Evolutionary conservation across 495 filamentous ascomycete genomes (phyloP).

Genomic region (Glutinoglossum americanum): DNA sequence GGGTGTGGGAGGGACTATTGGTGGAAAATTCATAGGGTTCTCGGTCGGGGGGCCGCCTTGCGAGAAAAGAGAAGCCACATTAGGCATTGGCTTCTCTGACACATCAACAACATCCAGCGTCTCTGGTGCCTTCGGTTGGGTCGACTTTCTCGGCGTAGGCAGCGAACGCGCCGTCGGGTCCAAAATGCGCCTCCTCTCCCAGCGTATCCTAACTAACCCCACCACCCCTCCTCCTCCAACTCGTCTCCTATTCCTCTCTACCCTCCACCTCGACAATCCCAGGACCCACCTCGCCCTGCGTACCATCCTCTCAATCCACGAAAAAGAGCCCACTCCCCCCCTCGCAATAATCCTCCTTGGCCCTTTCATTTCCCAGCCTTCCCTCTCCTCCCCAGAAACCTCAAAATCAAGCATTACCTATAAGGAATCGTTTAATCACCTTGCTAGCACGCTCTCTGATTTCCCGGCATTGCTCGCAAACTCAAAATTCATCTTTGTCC

Average conservation of each 20-base stretch:
- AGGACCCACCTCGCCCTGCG: slow-evolving; percentile 52
- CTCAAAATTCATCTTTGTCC: slow-evolving; percentile 76
- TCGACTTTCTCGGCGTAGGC: slow-evolving; percentile 83
- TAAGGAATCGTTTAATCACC: slow-evolving; percentile 77
- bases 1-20: slow-evolving; percentile 73
- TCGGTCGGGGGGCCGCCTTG: slow-evolving; percentile 78
- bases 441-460: slow-evolving; percentile 66
- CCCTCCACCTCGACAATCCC: slow-evolving; percentile 69
- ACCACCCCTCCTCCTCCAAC: too few species aligned
- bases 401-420: slow-evolving; percentile 68
- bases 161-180: slow-evolving; percentile 68
- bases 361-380: slow-evolving; percentile 57
- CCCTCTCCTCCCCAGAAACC: slow-evolving; percentile 40
- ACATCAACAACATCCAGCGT: slow-evolving; percentile 21
- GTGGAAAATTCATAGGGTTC: slow-evolving; percentile 71
- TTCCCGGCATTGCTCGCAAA: slow-evolving; percentile 61
- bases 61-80: slow-evolving; percentile 56
- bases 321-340: slow-evolving; percentile 39
- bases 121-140: slow-evolving; percentile 79
- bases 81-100: slow-evolving; percentile 17
- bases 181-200: slow-evolving; percentile 52
- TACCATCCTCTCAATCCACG: slow-evolving; percentile 51
- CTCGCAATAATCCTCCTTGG: slow-evolving; percentile 62
- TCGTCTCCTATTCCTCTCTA: slow-evolving; percentile 59
- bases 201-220: slow-evolving; percentile 17